These are phyloP conservation scores for Solanum pinnatisectum DNA, from an alignment of 257 asterid genomes.

Conservation along the genomic window DNA sequence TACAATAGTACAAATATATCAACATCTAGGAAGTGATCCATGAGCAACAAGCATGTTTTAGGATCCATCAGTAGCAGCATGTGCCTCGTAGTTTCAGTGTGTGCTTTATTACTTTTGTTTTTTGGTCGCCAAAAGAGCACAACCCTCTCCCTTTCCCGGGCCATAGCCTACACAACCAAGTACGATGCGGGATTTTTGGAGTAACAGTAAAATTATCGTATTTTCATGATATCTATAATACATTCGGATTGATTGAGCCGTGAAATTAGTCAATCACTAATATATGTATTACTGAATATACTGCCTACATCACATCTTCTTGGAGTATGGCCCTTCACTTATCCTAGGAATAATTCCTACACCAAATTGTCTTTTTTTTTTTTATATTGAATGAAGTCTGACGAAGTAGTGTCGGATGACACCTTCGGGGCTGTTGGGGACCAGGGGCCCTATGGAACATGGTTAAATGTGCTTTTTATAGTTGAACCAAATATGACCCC, in stretches of 20 bases:
- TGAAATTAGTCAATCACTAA: background rate
- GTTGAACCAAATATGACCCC: slow-evolving; percentile 11
- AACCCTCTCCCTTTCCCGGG: background rate
- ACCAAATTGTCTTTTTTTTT: background rate
- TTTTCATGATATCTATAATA: background rate
- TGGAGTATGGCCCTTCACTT: background rate
- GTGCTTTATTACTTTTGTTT: slow-evolving; percentile 25
- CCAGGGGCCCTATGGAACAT: background rate
- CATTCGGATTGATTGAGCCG: background rate
- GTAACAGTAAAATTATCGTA: background rate
- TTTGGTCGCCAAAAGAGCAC: slow-evolving; percentile 7
- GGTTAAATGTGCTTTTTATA: slow-evolving; percentile 3
- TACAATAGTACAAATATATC: background rate
- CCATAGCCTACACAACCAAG: background rate
- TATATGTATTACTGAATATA: background rate
- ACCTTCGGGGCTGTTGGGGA: background rate
- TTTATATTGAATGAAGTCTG: background rate
- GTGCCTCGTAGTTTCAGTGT: background rate
- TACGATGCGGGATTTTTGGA: background rate
- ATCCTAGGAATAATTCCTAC: background rate
- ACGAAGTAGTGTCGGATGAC: background rate
- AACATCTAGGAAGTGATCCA: background rate
- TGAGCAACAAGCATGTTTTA: background rate
- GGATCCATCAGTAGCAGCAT: background rate
- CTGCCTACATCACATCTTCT: background rate